Evolutionary conservation across 345 rosid genomes (phyloP).

Genomic region (Eucalyptus erythrocorys): DNA sequence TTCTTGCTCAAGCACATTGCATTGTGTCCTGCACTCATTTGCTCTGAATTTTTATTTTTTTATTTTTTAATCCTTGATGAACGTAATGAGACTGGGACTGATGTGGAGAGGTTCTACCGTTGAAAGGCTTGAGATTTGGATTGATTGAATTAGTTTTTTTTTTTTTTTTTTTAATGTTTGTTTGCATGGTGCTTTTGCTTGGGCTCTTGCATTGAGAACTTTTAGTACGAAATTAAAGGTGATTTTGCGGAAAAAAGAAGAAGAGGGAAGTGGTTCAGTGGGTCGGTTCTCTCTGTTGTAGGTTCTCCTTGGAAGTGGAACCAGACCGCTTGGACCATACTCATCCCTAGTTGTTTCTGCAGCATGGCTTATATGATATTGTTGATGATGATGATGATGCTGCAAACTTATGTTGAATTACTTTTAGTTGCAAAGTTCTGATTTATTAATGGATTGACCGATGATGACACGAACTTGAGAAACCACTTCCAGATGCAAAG

Average conservation of each 20-base stretch:
- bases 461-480: background rate
- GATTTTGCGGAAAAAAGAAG: no score
- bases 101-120: background rate
- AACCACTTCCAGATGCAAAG: background rate
- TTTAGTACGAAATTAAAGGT: fast-evolving
- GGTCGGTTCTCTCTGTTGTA: no score
- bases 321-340: no score
- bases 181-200: background rate
- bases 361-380: no score
- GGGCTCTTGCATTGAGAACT: background rate
- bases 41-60: background rate
- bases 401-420: no score
- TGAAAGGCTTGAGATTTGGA: background rate
- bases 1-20: background rate
- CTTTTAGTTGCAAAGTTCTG: no score
- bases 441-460: background rate
- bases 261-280: no score
- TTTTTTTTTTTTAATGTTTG: background rate
- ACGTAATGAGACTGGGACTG: background rate
- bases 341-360: no score
- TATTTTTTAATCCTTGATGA: no score
- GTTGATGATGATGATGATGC: no score
- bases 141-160: background rate
- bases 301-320: no score
- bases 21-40: background rate